Evolutionary conservation across 2,329 filamentous ascomycete species (phyloP).

Genomic region (Pseudonectria foliicola): DNA sequence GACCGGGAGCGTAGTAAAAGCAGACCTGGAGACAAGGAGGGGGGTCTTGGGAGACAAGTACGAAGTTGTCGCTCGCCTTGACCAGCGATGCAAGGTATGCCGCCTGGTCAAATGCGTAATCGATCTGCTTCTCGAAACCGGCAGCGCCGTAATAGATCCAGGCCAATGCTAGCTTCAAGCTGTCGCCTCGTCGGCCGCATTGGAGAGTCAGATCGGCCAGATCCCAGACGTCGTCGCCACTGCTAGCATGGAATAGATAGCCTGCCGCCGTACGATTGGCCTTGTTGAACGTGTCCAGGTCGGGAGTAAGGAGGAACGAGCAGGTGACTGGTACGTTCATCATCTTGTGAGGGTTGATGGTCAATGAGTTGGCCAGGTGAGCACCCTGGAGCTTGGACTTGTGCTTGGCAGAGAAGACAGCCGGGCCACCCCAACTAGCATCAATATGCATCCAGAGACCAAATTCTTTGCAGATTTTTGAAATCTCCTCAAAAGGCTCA

Average conservation of each 20-base stretch:
- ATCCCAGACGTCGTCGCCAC: constrained; percentile 65
- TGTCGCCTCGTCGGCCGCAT: constrained; percentile 81
- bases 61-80: constrained; percentile 49
- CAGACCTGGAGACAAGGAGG: constrained; percentile 90
- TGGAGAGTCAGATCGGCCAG: constrained; percentile 89
- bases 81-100: constrained; percentile 59
- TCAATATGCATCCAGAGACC: constrained; percentile 91
- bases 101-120: constrained; percentile 66
- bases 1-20: constrained; percentile 70
- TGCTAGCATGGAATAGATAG: constrained; percentile 68
- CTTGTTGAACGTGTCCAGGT: constrained; percentile 68
- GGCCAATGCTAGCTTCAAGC: constrained; percentile 76
- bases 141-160: constrained; percentile 83
- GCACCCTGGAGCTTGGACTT: constrained; percentile 59
- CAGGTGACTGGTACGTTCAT: constrained; percentile 85
- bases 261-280: constrained; percentile 84
- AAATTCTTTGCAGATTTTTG: constrained; percentile 61
- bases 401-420: constrained; percentile 65
- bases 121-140: constrained; percentile 65
- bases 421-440: constrained; percentile 81
- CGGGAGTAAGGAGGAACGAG: constrained; percentile 75
- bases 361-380: constrained; percentile 71
- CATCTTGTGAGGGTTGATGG: constrained; percentile 97
- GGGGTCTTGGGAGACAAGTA: constrained; percentile 66
- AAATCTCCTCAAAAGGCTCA: constrained; percentile 68